Evolutionary conservation across 1,284 basidiomycete species (phyloP), one percentile per base, ranked within the genome.

Genomic region (Xerocomus nothofagi): DNA sequence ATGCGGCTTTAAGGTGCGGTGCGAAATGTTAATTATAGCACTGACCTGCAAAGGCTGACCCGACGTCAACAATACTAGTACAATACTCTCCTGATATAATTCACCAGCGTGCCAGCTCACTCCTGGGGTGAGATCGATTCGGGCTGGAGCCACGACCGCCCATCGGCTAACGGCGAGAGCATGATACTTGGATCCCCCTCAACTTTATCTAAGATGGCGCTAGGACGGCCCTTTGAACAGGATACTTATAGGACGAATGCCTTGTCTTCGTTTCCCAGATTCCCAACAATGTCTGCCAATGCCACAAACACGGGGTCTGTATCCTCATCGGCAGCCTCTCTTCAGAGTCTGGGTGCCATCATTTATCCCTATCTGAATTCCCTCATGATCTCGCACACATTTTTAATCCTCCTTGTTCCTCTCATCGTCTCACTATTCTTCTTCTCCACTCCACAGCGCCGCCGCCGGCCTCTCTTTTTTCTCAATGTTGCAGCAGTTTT

Each of bases 311-410:
- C 47, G 11, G 53, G 27, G n/a, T 37, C 55, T 10, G 5, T 20
- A 14, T 33, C 52, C 36, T 14, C 47, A 11, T 43, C 53, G 20
- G 26, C 26, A 8, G 26, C 26, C 26, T 26, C 26, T 26, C n/a
- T n/a, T n/a, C 26, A 26, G 26, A 17, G 3, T 14, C 5, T 21
- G 6, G 12, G 10, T 18, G 14, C 21, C 11, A 3, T 12, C 9
- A 8, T 31, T 27, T 47, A 14, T 21, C n/a, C 37, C 17, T 17
- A 36, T 6, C 21, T 61, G 18, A 36, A 36, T 3, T 43, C 55
- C n/a, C 31, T 64, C 31, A 58, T 60, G 42, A 51, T 62, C 23
- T 24, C 47, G 12, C 57, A 62, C 39, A 62, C 62, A 0, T 64
- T 62, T 39, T 31, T 49, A 21, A 39, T 52, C 2, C 50, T 67